These are phyloP conservation scores for Ilex aquifolium DNA, from an alignment of 257 asterid species.

Conservation along the genomic window DNA sequence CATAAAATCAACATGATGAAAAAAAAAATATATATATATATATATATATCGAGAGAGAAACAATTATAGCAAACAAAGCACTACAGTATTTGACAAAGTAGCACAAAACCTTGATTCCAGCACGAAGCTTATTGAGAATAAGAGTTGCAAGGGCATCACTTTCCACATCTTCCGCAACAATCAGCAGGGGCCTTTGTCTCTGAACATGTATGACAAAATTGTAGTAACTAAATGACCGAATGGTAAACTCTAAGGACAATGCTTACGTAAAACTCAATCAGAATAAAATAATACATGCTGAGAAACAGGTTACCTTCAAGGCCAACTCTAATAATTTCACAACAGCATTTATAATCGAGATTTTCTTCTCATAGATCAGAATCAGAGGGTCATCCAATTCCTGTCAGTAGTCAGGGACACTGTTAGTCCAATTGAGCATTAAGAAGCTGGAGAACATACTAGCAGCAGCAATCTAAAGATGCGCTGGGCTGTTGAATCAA, in stretches of 20 bases:
- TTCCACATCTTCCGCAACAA: slow-evolving; percentile 88
- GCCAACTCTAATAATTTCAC: slow-evolving; percentile 4
- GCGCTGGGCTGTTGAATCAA: neutral
- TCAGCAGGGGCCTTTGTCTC: slow-evolving; percentile 82
- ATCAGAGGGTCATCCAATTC: slow-evolving; percentile 15
- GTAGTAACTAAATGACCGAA: slow-evolving; percentile 1
- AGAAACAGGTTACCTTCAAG: neutral
- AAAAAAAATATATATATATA: slow-evolving; percentile 1
- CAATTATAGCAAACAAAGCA: neutral
- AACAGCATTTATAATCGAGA: neutral
- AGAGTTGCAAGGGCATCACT: slow-evolving; percentile 96
- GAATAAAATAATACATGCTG: neutral
- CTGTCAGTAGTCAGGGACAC: slow-evolving; percentile 22
- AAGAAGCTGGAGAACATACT: neutral
- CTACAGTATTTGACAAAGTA: neutral
- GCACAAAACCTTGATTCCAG: slow-evolving; percentile 69
- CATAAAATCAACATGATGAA: neutral
- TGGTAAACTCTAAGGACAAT: too few relatives aligned
- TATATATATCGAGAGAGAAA: neutral
- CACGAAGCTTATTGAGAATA: slow-evolving; percentile 88
- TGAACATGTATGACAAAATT: slow-evolving; percentile 13
- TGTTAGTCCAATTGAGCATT: neutral
- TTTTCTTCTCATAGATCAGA: slow-evolving; percentile 2
- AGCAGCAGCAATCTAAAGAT: neutral
- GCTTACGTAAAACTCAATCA: neutral